A percentile compares a stretch with the other conserved stretches of the same genome.
phyloP scores from a whole-genome alignment of 2,329 filamentous ascomycete species.

The Cladosporium sp. region DNA sequence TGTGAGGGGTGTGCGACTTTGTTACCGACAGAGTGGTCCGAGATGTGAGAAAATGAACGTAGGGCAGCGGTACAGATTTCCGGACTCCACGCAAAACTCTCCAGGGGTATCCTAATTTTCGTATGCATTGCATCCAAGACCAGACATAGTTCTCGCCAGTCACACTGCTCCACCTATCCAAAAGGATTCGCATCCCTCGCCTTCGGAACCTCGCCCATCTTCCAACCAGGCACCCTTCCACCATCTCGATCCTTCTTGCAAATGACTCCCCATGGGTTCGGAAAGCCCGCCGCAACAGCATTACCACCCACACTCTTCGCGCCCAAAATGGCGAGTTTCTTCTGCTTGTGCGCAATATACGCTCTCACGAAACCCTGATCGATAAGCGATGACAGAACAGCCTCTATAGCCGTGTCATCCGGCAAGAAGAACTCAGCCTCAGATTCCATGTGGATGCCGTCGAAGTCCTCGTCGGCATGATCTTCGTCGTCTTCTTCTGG shows the following conservation, averaged over 20 bases:
- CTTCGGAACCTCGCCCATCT: conserved; percentile 30
- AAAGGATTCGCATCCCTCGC: background rate
- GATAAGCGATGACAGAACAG: conserved; percentile 69
- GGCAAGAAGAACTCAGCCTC: background rate
- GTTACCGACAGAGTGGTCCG: too few species aligned
- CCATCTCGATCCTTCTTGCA: conserved; percentile 57
- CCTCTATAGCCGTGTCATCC: conserved; percentile 43
- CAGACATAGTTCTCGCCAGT: background rate
- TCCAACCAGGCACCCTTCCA: conserved; percentile 69
- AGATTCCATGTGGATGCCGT: background rate
- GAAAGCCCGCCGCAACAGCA: conserved; percentile 69
- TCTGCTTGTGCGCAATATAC: conserved; percentile 73
- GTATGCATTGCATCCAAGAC: background rate
- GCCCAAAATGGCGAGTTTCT: conserved; percentile 77
- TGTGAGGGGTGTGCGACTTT: too few species aligned
- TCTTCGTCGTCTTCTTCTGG: conserved; percentile 26
- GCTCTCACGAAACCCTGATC: conserved; percentile 78
- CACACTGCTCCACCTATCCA: background rate
- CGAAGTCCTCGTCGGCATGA: conserved; percentile 28
- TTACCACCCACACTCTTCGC: conserved; percentile 54
- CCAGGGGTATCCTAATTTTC: background rate
- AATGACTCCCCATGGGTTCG: conserved; percentile 67
- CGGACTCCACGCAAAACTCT: background rate
- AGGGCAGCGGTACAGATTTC: too few species aligned
- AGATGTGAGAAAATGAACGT: too few species aligned